Evolutionary conservation across 2,329 filamentous ascomycete genomes (phyloP), one percentile per base, ranked within the genome.

Genomic region (Karstenula rhodostoma): DNA sequence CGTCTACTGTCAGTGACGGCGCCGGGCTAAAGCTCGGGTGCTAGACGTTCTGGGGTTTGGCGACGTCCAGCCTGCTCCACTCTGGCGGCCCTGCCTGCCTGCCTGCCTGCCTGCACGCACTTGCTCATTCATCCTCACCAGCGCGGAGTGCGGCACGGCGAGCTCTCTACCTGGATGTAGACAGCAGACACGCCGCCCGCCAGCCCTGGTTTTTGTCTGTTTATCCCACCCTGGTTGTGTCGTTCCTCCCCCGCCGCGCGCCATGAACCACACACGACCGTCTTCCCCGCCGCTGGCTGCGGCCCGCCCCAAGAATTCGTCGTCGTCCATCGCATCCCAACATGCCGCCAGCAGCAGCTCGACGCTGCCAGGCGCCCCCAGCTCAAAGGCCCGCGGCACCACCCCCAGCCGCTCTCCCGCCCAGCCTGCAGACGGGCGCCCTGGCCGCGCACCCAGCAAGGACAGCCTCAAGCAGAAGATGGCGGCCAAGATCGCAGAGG

Each of bases 391-490:
- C 59, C 69, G 73, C 27, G 73, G 70, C 37, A 64, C 59, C 56
- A 72, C 74, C 4, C 72, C 72, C 43, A 71, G 66, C 64, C 72
- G 69, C 9, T 68, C 73, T 19, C 62, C 74, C 22, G 61, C 67
- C 35, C 74, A 76, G 64, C 68, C 70, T 40, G 64, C 56, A 61
- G 73, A 75, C 35, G 64, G 61, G 42, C 69, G 67, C 52, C 70
- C 73, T 37, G 58, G 67, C 27, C 72, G 75, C 44, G 69, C 75
- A 12, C 66, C 74, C 42, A 78, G 75, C 68, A 78, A 72, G 57
- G 74, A 77, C 68, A 78, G 75, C 72, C 75, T 79, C 52, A 76
- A 73, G 66, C 71, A 74, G 62, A 78, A 77, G 69, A 71, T 72
- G 68, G 57, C 62, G 67, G 57, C 62, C 47, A 74, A 73, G 67